Evolutionary conservation across 1,284 basidiomycete species (phyloP), one percentile per base, ranked within the genome.

Genomic region (Ustilago esculenta): DNA sequence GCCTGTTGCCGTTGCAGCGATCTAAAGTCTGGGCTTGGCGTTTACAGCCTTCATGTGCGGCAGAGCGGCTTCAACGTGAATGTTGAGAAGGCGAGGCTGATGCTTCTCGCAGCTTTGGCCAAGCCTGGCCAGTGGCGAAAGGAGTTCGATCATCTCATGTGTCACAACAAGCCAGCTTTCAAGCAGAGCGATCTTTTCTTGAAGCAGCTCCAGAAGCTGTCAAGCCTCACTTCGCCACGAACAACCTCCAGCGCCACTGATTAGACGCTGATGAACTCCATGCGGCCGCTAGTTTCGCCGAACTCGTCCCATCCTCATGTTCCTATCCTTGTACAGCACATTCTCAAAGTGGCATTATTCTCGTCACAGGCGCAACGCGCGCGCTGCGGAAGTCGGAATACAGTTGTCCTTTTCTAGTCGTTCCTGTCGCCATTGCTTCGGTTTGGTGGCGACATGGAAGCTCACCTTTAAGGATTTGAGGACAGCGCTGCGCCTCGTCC

Each of bases 61-160:
- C 42, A 39, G 15, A 42, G 27, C 40, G 46, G 34, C 27, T 33
- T n/a, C 37, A 18, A 50, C 14, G 25, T 40, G 29, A 25, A 44
- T 8, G 41, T 65, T 5, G 54, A 65, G 23, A 44, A 58, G 36
- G 55, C 49, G 21, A 24, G 42, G 5, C 30, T 54, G 32, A 30
- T 45, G 39, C 54, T 65, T 3, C 34, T 65, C 5, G 61, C 61
- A 15, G 37, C 51, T 34, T 36, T 58, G 27, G 61, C 41, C 40
- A 39, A 46, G 23, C 42, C 50, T 14, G 23, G n/a, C 11, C 27
- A 24, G 21, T 65, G 61, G 45, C 23, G 33, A 11, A 17, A 21
- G 25, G 54, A 49, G 30, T 42, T 65, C 7, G 32, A 57, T 6
- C 25, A 37, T 24, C 54, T 65, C 36, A 5, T 5, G 21, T 34